Evolutionary conservation across 176 grass and related monocot species (phyloP).

Genomic region (Hsuehochloa calcarea): DNA sequence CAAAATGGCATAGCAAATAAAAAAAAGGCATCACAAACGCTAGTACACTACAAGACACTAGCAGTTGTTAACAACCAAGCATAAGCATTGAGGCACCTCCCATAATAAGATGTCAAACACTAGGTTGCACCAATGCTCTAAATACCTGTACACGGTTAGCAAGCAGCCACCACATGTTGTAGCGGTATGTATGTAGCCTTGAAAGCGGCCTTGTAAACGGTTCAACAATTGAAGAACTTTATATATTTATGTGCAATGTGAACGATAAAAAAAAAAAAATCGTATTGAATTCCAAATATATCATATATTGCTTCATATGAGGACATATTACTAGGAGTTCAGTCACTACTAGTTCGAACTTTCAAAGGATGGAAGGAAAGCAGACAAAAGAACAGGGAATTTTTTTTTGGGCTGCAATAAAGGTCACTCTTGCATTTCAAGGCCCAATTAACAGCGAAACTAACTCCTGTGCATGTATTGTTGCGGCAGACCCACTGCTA

Average conservation of each 20-base stretch:
- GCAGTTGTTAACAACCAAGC: background rate
- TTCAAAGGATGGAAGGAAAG: background rate
- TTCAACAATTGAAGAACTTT: background rate
- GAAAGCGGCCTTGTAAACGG: background rate
- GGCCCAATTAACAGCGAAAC: background rate
- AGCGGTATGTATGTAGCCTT: background rate
- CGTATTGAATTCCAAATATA: background rate
- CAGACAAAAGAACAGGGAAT: background rate
- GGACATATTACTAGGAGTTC: background rate
- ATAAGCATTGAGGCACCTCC: background rate
- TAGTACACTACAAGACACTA: background rate
- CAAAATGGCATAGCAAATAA: background rate
- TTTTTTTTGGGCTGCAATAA: background rate
- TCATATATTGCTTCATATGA: background rate
- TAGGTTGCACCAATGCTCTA: background rate
- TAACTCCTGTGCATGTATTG: background rate
- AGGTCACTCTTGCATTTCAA: background rate
- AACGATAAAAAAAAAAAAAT: background rate
- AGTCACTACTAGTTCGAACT: background rate
- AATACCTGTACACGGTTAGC: background rate
- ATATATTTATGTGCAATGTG: background rate
- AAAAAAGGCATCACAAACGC: background rate
- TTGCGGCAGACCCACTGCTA: background rate
- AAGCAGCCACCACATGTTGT: background rate
- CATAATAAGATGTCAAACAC: constrained; percentile 5